phyloP scores from a whole-genome alignment of 345 rosid species.

The Salix arbutifolia region DNA sequence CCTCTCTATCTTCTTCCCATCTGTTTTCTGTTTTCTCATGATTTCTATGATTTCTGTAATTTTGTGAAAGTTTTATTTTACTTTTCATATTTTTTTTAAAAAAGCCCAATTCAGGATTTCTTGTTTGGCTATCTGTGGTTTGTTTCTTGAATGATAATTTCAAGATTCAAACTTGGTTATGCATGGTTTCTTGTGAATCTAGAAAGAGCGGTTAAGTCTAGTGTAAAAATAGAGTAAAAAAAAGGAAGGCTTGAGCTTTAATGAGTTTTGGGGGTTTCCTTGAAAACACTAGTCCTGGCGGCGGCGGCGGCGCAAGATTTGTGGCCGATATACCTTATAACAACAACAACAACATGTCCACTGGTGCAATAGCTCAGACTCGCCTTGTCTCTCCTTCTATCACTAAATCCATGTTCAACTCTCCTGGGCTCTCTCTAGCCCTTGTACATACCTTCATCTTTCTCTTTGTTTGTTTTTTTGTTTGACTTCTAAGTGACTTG shows the following conservation, averaged over 20 bases:
- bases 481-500: background rate
- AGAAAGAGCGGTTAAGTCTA: background rate
- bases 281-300: slow-evolving; percentile 40
- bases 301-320: slow-evolving; percentile 43
- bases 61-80: background rate
- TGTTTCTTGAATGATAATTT: background rate
- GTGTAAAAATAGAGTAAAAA: background rate
- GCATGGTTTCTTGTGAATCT: background rate
- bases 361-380: slow-evolving; percentile 53
- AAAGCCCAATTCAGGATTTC: background rate
- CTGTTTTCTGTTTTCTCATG: slow-evolving; percentile 5
- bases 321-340: slow-evolving; percentile 41
- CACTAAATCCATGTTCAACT: slow-evolving; percentile 57
- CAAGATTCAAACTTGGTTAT: background rate
- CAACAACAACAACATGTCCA: slow-evolving; percentile 38
- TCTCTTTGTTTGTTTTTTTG: too few species aligned
- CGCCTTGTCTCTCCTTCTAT: slow-evolving; percentile 48
- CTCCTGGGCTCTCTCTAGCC: slow-evolving; percentile 82
- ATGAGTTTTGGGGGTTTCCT: slow-evolving; percentile 84
- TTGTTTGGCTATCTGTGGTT: background rate
- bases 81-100: background rate
- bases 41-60: background rate
- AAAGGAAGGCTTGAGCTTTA: slow-evolving; percentile 11
- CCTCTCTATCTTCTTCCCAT: slow-evolving; percentile 44
- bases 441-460: slow-evolving; percentile 32